Base-by-base conservation (phyloP, 2,329 filamentous ascomycete genomes). In the Orbilia brochopaga region DNA sequence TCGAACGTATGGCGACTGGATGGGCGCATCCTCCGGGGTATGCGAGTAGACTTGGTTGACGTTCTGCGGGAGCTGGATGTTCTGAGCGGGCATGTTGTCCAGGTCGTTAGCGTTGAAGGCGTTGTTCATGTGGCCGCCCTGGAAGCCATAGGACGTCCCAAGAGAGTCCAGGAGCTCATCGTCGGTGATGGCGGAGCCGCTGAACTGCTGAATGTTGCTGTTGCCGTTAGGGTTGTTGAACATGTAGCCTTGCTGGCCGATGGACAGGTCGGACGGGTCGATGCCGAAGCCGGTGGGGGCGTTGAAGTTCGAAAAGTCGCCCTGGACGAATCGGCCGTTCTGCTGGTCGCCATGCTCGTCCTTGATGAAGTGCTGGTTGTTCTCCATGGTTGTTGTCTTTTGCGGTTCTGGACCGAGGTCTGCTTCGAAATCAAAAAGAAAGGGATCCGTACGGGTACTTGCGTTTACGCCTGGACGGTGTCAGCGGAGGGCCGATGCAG, bases 1-100 rank as follows among this genome's bases (percentile, higher is more conserved):
- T 53, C 73, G 86, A 46, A 90, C 85, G 77, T 92, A 97, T 0
- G 93, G 93, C 77, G 92, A 97, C 78, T 95, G 90, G 72, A 96
- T 93, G 4, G 93, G 92, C 59, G 91, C 89, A 58, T 91, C 91
- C 73, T 97, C 93, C 2, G 93, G 92, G 1, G 92, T 96, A 79
- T 90, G 91, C 19, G 93, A 96, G 80, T 90, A 97, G 73, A 91
- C 87, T 23, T 57, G 55, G 42, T 63, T 65, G 50, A 77, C 80
- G 79, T 65, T 70, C 58, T 51, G 55, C 24, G 44, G 19, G 8
- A 60, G 30, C 21, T 64, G 60, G 11, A 66, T 63, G 40, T 32
- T 66, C 27, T 69, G 60, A 27, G 35, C 60, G 51, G 60, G 58
- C 23, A 61, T 24, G 40, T 72, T 66, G 17, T 70, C 57, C 50